These are phyloP conservation scores for Sophora flavescens DNA, from an alignment of 306 rosid genomes.

Conservation along the genomic window DNA sequence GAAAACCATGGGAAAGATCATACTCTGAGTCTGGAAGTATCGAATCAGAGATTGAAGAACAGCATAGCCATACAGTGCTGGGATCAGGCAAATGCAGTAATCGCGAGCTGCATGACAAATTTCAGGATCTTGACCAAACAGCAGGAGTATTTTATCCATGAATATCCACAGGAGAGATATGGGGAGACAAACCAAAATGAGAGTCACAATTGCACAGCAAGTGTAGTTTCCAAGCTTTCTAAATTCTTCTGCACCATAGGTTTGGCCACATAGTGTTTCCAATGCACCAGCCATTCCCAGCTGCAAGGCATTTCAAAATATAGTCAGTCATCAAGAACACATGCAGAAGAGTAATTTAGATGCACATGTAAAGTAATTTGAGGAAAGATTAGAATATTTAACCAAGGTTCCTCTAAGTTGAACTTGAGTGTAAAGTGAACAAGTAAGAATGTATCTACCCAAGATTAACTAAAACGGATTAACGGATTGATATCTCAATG, in stretches of 20 bases:
- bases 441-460: too few species aligned
- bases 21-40: constrained; percentile 60
- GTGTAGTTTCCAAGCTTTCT: constrained; percentile 60
- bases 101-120: constrained; percentile 53
- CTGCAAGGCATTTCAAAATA: constrained; percentile 46
- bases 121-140: constrained; percentile 65
- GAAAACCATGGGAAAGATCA: constrained; percentile 63
- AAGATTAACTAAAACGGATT: too few species aligned
- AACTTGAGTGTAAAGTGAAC: too few species aligned
- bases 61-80: constrained; percentile 61
- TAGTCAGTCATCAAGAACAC: constrained; percentile 14
- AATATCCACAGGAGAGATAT: constrained; percentile 67
- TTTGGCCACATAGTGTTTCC: constrained; percentile 76
- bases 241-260: constrained; percentile 64
- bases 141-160: constrained; percentile 54
- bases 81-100: constrained; percentile 59
- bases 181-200: constrained; percentile 63
- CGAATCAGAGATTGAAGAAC: constrained; percentile 62
- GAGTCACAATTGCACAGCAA: constrained; percentile 52
- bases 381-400: neutral
- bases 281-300: constrained; percentile 71
- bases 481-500: too few species aligned
- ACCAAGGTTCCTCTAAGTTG: neutral
- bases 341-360: neutral
- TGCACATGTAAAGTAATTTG: neutral